Base-by-base conservation (phyloP, 2,329 filamentous ascomycete genomes). In the Cytospora schulzeri region DNA sequence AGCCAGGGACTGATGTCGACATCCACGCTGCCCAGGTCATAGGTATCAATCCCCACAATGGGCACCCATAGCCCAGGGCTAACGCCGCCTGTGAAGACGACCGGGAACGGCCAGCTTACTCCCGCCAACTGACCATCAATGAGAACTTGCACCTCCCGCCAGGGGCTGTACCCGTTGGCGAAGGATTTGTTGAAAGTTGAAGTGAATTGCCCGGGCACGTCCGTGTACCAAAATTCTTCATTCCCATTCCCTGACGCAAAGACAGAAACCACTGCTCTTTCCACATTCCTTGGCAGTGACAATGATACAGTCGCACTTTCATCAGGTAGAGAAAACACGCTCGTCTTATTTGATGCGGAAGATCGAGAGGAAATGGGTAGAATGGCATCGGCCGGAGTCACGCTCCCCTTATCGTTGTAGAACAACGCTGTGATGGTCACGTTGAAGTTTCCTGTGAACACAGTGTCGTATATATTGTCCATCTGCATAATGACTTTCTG, bases 171-270 rank as follows among this genome's bases (percentile, higher is more conserved):
- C 0, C 90, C 91, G 29, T 85, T 76, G n/a, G 85, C 86, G 8
- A 82, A 81, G 1, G 80, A 81, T 7, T 76, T 74, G 4, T 81
- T 78, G 72, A 93, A 94, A 2, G 83, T 82, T 41, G 81, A 68
- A 3, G 80, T 79, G 67, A 88, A 83, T 12, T 83, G 84, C 48
- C 88, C 82, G 2, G 90, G 83, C 1, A 92, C 87, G 71, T 94
- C 94, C 61, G 83, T 85, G 87, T 90, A 95, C 91, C 91, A 95
- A 71, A 94, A 94, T 73, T 95, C 92, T 76, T 95, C 92, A 15
- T 81, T 78, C 0, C 83, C 83, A 73, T 95, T 91, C 0, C 91
- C 92, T 68, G 88, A 91, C 12, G 91, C 90, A 8, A 89, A 87
- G 17, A 95, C 81, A 0, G 90, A 87, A 60, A 94, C 85, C 5